phyloP scores from a whole-genome alignment of 768 basidiomycete genomes.

The Neoboletus subvelutipes region DNA sequence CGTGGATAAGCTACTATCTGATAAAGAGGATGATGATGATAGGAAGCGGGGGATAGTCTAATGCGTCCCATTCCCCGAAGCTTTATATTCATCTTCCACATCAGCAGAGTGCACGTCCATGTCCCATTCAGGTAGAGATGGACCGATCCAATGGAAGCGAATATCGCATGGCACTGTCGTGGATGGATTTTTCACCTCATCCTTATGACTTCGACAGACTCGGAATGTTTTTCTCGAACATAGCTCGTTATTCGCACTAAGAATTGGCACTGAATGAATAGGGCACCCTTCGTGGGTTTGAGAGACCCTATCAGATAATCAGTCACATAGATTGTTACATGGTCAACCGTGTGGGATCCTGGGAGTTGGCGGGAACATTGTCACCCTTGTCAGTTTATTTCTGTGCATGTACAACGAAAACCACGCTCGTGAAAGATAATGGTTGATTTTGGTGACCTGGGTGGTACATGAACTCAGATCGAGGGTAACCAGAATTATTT shows the following conservation, averaged over 20 bases:
- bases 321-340: no score
- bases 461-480: not conserved
- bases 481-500: not conserved
- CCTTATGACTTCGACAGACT: not conserved
- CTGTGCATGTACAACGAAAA: no score
- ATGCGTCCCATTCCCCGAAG: not conserved
- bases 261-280: not conserved
- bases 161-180: no score
- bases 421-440: no score
- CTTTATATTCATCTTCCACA: slow-evolving; percentile 18
- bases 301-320: not conserved
- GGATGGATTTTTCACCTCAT: no score
- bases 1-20: no score
- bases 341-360: not conserved
- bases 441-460: not conserved
- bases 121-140: not conserved
- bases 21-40: no score
- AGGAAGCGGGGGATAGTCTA: not conserved
- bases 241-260: not conserved
- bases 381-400: not conserved
- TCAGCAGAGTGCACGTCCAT: not conserved
- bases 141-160: slow-evolving; percentile 2
- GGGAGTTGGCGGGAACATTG: not conserved
- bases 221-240: not conserved
- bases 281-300: not conserved